Percentiles rank a stretch among this genome's conserved stretches.
Evolutionary conservation across 257 asterid species (phyloP).

Genomic region (Plantago ovata): DNA sequence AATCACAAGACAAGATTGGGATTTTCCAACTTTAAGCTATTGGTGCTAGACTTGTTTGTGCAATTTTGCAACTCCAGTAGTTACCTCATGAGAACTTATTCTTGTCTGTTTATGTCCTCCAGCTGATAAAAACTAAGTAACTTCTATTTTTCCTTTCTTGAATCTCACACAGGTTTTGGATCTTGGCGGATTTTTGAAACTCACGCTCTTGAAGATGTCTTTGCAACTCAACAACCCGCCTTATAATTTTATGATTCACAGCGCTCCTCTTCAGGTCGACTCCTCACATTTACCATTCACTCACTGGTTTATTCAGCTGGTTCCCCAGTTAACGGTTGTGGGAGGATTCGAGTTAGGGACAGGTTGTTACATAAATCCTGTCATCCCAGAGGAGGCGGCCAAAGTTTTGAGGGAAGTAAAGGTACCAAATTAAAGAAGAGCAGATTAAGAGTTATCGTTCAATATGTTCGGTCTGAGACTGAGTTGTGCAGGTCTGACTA

Average conservation of each 20-base stretch:
- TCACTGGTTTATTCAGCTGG: slow-evolving; percentile 90
- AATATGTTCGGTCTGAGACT: slow-evolving; percentile 3
- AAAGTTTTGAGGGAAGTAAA: slow-evolving; percentile 66
- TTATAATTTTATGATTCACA: slow-evolving; percentile 72
- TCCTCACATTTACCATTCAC: slow-evolving; percentile 38
- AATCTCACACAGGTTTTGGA: slow-evolving; percentile 59
- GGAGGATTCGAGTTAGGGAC: slow-evolving; percentile 88
- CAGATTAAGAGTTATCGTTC: neutral
- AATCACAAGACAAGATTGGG: no score
- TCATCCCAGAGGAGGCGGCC: slow-evolving; percentile 95
- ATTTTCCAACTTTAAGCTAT: neutral
- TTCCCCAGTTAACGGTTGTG: slow-evolving; percentile 64
- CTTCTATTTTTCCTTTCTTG: neutral
- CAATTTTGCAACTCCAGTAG: neutral
- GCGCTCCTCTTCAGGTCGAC: slow-evolving; percentile 50
- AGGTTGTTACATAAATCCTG: slow-evolving; percentile 87
- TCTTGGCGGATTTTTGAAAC: slow-evolving; percentile 80
- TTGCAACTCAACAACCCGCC: slow-evolving; percentile 85
- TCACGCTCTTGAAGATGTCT: slow-evolving; percentile 62
- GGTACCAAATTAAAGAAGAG: slow-evolving; percentile 21
- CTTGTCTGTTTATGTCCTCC: neutral
- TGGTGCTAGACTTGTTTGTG: neutral
- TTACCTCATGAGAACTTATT: slow-evolving; percentile 1
- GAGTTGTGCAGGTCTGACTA: neutral
- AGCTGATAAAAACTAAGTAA: neutral